A percentile compares a stretch with the other conserved stretches of the same genome.
These are phyloP conservation scores for Neospora caninum DNA, from an alignment of 169 alveolate species.

Conservation along the genomic window DNA sequence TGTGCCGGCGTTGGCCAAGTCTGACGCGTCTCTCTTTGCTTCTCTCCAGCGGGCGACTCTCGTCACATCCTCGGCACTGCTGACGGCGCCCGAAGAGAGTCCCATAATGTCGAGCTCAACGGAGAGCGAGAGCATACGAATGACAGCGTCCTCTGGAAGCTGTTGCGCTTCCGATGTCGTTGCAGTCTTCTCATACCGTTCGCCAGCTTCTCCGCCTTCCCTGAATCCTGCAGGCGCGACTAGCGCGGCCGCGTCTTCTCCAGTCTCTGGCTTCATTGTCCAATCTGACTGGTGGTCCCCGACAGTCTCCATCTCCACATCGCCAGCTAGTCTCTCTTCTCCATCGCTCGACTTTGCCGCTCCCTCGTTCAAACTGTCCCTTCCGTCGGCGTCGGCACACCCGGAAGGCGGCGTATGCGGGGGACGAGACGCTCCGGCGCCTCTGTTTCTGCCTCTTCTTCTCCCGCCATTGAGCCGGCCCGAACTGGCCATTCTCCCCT, in stretches of 20 bases:
- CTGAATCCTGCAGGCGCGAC: not conserved
- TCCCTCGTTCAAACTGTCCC: not conserved
- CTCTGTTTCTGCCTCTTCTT: not conserved
- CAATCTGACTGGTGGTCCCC: no score
- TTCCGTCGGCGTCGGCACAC: not conserved
- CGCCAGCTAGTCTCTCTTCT: no score
- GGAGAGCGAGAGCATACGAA: constrained; percentile 15
- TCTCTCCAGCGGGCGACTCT: not conserved
- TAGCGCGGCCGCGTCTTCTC: not conserved
- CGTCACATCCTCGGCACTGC: not conserved
- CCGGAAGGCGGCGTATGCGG: not conserved
- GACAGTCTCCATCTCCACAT: no score
- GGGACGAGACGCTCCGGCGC: not conserved
- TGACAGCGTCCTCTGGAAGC: not conserved
- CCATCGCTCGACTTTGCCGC: no score
- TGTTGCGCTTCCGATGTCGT: not conserved
- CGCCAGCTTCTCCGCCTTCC: not conserved
- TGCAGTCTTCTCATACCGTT: not conserved
- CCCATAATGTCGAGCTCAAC: not conserved
- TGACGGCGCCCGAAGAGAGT: not conserved
- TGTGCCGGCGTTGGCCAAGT: not conserved
- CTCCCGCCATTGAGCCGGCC: constrained; percentile 10
- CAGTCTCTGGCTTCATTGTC: no score
- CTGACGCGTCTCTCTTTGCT: not conserved
- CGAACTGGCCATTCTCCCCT: not conserved